These are phyloP conservation scores for Didymella lethalis DNA, from an alignment of 2,329 filamentous ascomycete species.

Conservation along the genomic window DNA sequence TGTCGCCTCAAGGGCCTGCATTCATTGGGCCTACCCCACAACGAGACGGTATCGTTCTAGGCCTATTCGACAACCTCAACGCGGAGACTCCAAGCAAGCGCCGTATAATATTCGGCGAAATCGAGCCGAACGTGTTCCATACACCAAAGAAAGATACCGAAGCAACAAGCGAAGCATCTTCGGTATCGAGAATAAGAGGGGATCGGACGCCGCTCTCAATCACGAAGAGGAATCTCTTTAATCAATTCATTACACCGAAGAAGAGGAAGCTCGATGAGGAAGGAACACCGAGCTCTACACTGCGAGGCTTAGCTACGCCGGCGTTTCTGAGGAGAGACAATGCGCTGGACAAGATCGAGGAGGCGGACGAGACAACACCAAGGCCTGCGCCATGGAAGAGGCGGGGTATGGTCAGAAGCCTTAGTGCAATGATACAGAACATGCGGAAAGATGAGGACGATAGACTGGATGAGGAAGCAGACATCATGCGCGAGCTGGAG, in stretches of 20 bases:
- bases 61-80: constrained; percentile 76
- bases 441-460: constrained; percentile 66
- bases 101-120: constrained; percentile 40
- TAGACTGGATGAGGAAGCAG: constrained; percentile 73
- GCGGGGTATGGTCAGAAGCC: constrained; percentile 65
- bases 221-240: constrained; percentile 68
- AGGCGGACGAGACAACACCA: constrained; percentile 56
- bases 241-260: constrained; percentile 69
- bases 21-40: constrained; percentile 80
- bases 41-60: constrained; percentile 77
- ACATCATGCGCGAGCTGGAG: constrained; percentile 76
- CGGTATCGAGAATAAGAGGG: constrained; percentile 41
- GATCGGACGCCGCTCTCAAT: constrained; percentile 60
- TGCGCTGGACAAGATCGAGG: constrained; percentile 62
- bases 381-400: constrained; percentile 54
- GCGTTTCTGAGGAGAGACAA: constrained; percentile 69
- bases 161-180: constrained; percentile 37
- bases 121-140: constrained; percentile 45
- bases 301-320: constrained; percentile 69
- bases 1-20: constrained; percentile 44
- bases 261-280: constrained; percentile 54
- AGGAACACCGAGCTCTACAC: constrained; percentile 45
- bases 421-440: constrained; percentile 77
- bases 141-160: constrained; percentile 51
- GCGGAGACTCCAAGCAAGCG: constrained; percentile 56